Evolutionary conservation across 805 yeast species (phyloP), one percentile per base, ranked within the genome.

Genomic region (Ogataea degrootiae): DNA sequence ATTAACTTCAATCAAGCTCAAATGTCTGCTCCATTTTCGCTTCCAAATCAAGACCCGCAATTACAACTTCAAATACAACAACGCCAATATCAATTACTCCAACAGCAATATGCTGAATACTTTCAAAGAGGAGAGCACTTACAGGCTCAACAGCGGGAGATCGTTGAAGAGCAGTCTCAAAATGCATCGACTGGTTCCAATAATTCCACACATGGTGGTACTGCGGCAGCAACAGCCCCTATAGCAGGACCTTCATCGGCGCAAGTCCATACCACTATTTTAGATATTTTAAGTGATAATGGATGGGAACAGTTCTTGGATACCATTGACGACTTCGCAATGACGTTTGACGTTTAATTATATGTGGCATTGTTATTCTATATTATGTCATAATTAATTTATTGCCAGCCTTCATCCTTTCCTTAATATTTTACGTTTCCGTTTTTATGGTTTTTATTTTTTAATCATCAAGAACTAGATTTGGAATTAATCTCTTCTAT

Each of bases 281-380:
- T 61, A 37, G 62, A 61, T 37, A 62, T 63, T 37, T 42, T 64
- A 7, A 62, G 63, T 5, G 67, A 64, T 44, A 57, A 52, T 36
- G 68, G 65, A 1, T 64, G 68, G 68, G 51, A 44, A n/a, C 57
- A 60, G 34, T 61, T 63, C 34, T 44, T 61, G 14, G 60, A 52
- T 29, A 51, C 65, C 5, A 57, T 63, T 17, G 63, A 60, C 34
- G 68, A 63, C 26, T 49, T 63, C 35, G 45, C 50, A 5, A 57
- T 54, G 58, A 48, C 58, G 5, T 51, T 48, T 19, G 60, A 56
- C 37, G 50, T 56, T 22, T 29, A 41, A 36, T 7, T 19, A 16
- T 31, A 26, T 23, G 29, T 34, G 17, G 14, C 7, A 5, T n/a
- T 15, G 36, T 4, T 34, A 15, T 34, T 34, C 7, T n/a, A 15